These are phyloP conservation scores for Stephania japonica DNA, from an alignment of 164 flowering plant species.

Conservation along the genomic window DNA sequence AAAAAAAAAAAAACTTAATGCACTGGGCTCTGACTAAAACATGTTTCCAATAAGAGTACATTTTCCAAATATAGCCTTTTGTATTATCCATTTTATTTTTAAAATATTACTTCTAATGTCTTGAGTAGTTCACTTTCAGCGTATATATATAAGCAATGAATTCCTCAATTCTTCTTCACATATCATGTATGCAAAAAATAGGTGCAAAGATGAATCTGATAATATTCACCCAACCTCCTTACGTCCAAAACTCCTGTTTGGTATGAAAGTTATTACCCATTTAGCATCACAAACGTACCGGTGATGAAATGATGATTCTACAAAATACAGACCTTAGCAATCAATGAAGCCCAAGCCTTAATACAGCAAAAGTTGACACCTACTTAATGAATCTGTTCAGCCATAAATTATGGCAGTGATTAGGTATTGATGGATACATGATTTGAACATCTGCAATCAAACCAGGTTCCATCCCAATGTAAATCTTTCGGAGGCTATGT, in stretches of 20 bases:
- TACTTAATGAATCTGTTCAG: too few relatives aligned
- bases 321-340: background rate
- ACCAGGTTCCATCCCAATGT: background rate
- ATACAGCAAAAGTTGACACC: background rate
- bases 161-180: too few relatives aligned
- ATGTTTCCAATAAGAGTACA: too few relatives aligned
- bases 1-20: too few relatives aligned
- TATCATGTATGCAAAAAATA: too few relatives aligned
- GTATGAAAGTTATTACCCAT: too few relatives aligned
- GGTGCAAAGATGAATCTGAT: background rate
- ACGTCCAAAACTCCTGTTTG: background rate
- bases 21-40: too few relatives aligned
- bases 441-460: background rate
- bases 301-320: background rate
- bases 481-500: background rate
- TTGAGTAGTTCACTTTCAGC: background rate
- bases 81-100: background rate
- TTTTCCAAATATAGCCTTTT: too few relatives aligned
- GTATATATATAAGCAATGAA: too few relatives aligned
- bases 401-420: too few relatives aligned
- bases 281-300: too few relatives aligned
- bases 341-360: background rate
- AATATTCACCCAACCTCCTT: background rate
- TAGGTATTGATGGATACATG: background rate
- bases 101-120: background rate